A percentile compares a stretch with the other conserved stretches of the same genome.
These are phyloP conservation scores for Echites panduratus DNA, from an alignment of 257 asterid genomes.

Conservation along the genomic window DNA sequence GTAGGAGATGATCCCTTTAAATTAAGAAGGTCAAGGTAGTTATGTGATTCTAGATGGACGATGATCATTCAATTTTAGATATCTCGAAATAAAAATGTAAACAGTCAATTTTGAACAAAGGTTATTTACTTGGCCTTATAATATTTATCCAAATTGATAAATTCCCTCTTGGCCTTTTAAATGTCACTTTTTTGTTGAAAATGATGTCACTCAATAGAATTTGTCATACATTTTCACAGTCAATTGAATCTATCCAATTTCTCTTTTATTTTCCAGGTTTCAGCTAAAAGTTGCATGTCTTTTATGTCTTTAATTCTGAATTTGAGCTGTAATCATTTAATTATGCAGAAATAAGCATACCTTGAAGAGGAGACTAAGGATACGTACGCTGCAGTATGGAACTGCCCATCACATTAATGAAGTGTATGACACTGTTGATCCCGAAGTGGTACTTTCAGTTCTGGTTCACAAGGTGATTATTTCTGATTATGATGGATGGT, in stretches of 20 bases:
- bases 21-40: background rate
- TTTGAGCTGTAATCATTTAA: constrained; percentile 14
- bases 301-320: background rate
- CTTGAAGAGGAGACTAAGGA: constrained; percentile 85
- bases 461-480: constrained; percentile 83
- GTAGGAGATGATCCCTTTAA: background rate
- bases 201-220: background rate
- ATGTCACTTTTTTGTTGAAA: background rate
- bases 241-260: background rate
- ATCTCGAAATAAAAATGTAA: background rate
- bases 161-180: background rate
- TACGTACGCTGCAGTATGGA: constrained; percentile 73
- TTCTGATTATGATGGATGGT: constrained; percentile 2
- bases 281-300: background rate
- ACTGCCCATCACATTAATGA: constrained; percentile 73
- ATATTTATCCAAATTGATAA: background rate
- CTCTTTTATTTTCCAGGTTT: background rate
- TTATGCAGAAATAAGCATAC: constrained; percentile 65
- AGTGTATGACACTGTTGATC: constrained; percentile 82
- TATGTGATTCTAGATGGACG: background rate
- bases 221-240: background rate
- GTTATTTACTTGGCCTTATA: background rate
- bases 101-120: background rate
- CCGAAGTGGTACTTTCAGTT: constrained; percentile 85
- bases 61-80: background rate